phyloP scores from a whole-genome alignment of 345 rosid species.

The Melaleuca alternifolia region DNA sequence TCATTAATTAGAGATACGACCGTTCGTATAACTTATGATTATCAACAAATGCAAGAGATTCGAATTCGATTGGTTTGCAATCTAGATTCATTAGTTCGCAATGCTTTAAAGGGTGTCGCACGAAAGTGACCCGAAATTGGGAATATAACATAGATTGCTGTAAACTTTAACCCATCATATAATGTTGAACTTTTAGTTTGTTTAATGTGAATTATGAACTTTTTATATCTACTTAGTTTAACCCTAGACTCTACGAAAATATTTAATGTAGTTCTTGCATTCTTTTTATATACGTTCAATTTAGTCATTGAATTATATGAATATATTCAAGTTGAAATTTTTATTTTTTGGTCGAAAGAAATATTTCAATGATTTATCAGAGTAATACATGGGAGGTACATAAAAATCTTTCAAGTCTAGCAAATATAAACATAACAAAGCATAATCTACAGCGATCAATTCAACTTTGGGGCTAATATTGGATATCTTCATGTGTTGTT shows the following conservation, averaged over 20 bases:
- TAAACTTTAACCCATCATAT: background rate
- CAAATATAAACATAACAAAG: too few species aligned
- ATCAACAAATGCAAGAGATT: background rate
- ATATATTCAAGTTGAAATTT: background rate
- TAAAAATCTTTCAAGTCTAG: too few species aligned
- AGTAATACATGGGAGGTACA: too few species aligned
- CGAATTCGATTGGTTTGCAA: rapidly evolving
- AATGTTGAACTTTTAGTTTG: background rate
- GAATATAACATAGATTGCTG: rapidly evolving
- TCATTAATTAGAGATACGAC: rapidly evolving
- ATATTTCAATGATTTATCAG: too few species aligned
- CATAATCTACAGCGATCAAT: too few species aligned
- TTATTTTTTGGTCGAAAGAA: too few species aligned
- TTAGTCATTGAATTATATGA: too few species aligned
- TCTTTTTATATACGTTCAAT: too few species aligned
- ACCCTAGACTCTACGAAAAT: background rate
- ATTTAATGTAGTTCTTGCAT: too few species aligned
- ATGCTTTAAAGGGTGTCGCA: background rate
- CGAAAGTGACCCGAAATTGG: background rate
- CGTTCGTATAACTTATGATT: too few species aligned
- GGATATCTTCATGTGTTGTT: background rate
- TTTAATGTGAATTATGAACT: background rate
- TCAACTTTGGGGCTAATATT: background rate
- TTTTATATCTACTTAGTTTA: background rate
- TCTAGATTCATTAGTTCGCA: rapidly evolving